Evolutionary conservation across 768 basidiomycete species (phyloP), one percentile per base, ranked within the genome.

Genomic region (Floccularia luteovirens): DNA sequence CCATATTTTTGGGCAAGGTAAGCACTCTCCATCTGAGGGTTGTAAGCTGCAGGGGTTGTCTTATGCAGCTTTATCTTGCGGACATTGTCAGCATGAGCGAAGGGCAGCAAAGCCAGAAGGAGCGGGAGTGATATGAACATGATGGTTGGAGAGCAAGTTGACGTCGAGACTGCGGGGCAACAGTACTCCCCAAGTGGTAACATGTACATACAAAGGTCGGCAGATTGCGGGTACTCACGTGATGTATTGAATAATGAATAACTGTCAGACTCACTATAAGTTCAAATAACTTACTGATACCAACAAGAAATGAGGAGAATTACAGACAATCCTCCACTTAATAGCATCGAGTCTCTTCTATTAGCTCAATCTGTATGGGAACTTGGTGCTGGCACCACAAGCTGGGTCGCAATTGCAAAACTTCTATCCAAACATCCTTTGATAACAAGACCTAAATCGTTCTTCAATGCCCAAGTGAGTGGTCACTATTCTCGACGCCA

Each of bases 1-100:
- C 88, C 80, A 72, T 98, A 96, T 72, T 99, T 98, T 72, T 90
- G 77, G n/a, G 84, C 81, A 42, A 98, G 83, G 59, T 88, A 90
- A 16, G 83, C 85, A 32, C 77, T 76, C 64, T 90, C 83, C 35
- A 89, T 66, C 19, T 70, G 57, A 16, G 84, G 78, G 43, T 81
- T 80, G 54, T 67, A 72, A 11, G 66, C 60, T n/a, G 67, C 67
- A 30, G 72, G 66, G 13, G 83, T 73, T 1, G 94, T 56, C 67
- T 96, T 96, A 63, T 90, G 77, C 22, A 97, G 80, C 61, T 91
- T 92, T 59, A 96, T 76, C 56, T 77, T 91, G 74, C 82, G 83
- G 1, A 90, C 68, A 46, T 76, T 75, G 33, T 60, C 67, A 14
- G 72, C 72, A 46, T 69, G 67, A 53, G 72, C 65, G 64, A 64